Percentiles rank a stretch among this genome's conserved stretches.
Conservation (phyloP, 1,284 basidiomycete genomes). For the Boletus putidus region DNA sequence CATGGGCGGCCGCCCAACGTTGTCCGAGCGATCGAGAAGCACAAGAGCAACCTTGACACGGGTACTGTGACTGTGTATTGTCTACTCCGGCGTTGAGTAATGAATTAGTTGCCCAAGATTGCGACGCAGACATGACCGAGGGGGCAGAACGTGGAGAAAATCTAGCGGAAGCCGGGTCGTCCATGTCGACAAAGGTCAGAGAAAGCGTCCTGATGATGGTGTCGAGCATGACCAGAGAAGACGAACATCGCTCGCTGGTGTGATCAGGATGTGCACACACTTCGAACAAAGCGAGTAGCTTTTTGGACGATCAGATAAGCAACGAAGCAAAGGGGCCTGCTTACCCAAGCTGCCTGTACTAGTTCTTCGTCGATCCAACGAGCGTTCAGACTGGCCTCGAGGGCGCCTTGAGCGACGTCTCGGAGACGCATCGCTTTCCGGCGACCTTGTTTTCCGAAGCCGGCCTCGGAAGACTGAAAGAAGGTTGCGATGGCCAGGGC, state of each 20-base stretch:
- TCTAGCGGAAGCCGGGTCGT: conserved; percentile 43
- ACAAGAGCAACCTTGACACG: conserved; percentile 51
- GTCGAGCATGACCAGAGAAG: conserved; percentile 61
- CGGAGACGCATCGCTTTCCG: conserved; percentile 57
- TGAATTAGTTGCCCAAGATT: conserved; percentile 8
- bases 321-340: conserved; percentile 25
- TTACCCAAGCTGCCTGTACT: conserved; percentile 73
- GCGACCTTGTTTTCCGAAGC: conserved; percentile 49
- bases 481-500: conserved; percentile 67
- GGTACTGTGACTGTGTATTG: conserved; percentile 1
- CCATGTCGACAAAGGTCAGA: conserved; percentile 50
- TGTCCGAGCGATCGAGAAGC: conserved; percentile 51
- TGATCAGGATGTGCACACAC: conserved; percentile 65
- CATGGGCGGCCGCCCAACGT: conserved; percentile 49
- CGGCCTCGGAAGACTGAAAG: conserved; percentile 66
- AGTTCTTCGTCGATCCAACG: conserved; percentile 70
- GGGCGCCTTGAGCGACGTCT: conserved; percentile 65
- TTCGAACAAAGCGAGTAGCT: conserved; percentile 72
- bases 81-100: neutral
- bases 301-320: conserved; percentile 13
- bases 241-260: conserved; percentile 52
- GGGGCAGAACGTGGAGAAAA: conserved; percentile 48
- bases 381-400: conserved; percentile 68
- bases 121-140: conserved; percentile 33
- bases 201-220: conserved; percentile 62